These are phyloP conservation scores for Brettanomyces sp. DNA, from an alignment of 805 yeast species.

Conservation along the genomic window DNA sequence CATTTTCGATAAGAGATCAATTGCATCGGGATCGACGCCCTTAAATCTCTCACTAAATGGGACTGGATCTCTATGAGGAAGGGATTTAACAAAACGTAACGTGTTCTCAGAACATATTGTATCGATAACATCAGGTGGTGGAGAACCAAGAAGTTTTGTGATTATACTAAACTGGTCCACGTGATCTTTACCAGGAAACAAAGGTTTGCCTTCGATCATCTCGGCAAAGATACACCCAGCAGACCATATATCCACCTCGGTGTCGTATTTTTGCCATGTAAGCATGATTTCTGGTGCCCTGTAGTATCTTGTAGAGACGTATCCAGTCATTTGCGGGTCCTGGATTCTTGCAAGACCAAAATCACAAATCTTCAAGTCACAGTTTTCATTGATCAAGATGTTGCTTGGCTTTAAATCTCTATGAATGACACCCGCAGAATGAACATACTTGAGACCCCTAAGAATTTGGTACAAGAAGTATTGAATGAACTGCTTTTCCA, in stretches of 20 bases:
- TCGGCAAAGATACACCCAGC: conserved; percentile 97
- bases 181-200: conserved; percentile 97
- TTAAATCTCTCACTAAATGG: conserved; percentile 78
- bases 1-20: conserved; percentile 83
- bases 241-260: conserved; percentile 96
- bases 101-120: conserved; percentile 96
- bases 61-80: conserved; percentile 89
- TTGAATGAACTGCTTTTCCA: conserved; percentile 93
- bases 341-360: conserved; percentile 95
- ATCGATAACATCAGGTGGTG: conserved; percentile 91
- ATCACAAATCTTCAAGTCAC: conserved; percentile 91
- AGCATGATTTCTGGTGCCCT: conserved; percentile 98
- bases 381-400: conserved; percentile 77
- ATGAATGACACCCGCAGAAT: conserved; percentile 91
- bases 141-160: conserved; percentile 87
- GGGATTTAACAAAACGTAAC: conserved; percentile 81
- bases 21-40: conserved; percentile 73
- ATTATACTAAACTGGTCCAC: conserved; percentile 96
- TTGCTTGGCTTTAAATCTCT: conserved; percentile 68
- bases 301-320: conserved; percentile 90
- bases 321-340: conserved; percentile 99
- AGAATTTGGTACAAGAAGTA: conserved; percentile 92
- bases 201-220: conserved; percentile 94
- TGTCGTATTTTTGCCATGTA: conserved; percentile 96
- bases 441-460: conserved; percentile 90